Evolutionary conservation across 2,329 filamentous ascomycete genomes (phyloP).

Genomic region (Fusarium continuum): DNA sequence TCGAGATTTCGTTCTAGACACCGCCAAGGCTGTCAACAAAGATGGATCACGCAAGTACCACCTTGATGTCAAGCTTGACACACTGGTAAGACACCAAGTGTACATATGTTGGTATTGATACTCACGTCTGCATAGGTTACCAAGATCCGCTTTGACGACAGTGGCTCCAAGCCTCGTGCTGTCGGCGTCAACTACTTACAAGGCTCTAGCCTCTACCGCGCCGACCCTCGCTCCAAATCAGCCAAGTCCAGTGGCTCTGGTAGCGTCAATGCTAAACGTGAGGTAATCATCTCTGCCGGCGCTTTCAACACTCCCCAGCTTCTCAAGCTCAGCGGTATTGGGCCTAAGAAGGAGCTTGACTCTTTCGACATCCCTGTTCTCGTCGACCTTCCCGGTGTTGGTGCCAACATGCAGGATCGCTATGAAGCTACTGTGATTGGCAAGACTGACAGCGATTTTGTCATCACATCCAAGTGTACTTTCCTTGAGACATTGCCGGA

Average conservation of each 20-base stretch:
- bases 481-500: slow-evolving; percentile 30
- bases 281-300: slow-evolving; percentile 60
- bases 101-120: rapidly evolving
- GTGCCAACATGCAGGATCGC: slow-evolving; percentile 66
- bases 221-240: slow-evolving; percentile 36
- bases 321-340: slow-evolving; percentile 57
- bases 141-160: slow-evolving; percentile 50
- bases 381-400: slow-evolving; percentile 61
- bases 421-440: slow-evolving; percentile 49
- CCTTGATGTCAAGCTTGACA: slow-evolving; percentile 42
- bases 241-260: slow-evolving; percentile 12
- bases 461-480: slow-evolving; percentile 34
- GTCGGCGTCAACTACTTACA: slow-evolving; percentile 47
- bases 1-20: slow-evolving; percentile 62
- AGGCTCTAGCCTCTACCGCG: slow-evolving; percentile 36
- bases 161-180: slow-evolving; percentile 44
- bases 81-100: slow-evolving; percentile 5
- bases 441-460: slow-evolving; percentile 29
- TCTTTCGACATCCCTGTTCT: slow-evolving; percentile 47
- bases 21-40: slow-evolving; percentile 32
- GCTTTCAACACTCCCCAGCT: slow-evolving; percentile 61
- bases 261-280: slow-evolving; percentile 31
- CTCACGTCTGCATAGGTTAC: slow-evolving; percentile 31
- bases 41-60: slow-evolving; percentile 43
- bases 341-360: slow-evolving; percentile 38